phyloP scores from a whole-genome alignment of 345 rosid species.

The Aurinia saxatilis region DNA sequence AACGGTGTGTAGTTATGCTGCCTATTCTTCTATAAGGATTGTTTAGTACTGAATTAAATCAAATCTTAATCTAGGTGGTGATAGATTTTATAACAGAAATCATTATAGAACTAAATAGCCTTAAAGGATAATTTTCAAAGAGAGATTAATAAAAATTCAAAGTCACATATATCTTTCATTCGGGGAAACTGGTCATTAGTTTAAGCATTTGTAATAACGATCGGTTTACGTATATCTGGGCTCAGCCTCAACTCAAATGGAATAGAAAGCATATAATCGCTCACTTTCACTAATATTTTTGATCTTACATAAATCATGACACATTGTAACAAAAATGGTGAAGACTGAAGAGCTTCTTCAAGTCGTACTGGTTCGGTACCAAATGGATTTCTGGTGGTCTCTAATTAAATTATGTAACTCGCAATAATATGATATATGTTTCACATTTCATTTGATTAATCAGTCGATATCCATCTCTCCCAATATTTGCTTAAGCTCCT shows the following conservation, averaged over 20 bases:
- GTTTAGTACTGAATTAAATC: too few species aligned
- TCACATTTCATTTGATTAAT: neutral
- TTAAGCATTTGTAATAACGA: neutral
- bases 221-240: neutral
- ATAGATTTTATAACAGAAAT: too few species aligned
- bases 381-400: neutral
- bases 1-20: too few species aligned
- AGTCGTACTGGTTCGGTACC: neutral
- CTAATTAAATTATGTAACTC: constrained; percentile 4
- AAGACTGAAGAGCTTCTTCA: neutral
- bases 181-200: too few species aligned
- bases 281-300: neutral
- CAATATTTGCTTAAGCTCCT: constrained; percentile 24
- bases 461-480: constrained; percentile 30
- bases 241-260: neutral
- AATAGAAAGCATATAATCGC: neutral
- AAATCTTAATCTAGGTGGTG: too few species aligned
- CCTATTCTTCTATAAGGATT: too few species aligned
- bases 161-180: too few species aligned
- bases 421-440: neutral
- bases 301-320: neutral
- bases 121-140: too few species aligned
- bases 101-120: too few species aligned
- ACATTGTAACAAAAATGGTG: constrained; percentile 12
- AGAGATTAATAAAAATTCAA: too few species aligned